Percentiles rank a stretch among this genome's conserved stretches.
These are phyloP conservation scores for Boletales sp. DNA, from an alignment of 768 basidiomycete species.

Conservation along the genomic window DNA sequence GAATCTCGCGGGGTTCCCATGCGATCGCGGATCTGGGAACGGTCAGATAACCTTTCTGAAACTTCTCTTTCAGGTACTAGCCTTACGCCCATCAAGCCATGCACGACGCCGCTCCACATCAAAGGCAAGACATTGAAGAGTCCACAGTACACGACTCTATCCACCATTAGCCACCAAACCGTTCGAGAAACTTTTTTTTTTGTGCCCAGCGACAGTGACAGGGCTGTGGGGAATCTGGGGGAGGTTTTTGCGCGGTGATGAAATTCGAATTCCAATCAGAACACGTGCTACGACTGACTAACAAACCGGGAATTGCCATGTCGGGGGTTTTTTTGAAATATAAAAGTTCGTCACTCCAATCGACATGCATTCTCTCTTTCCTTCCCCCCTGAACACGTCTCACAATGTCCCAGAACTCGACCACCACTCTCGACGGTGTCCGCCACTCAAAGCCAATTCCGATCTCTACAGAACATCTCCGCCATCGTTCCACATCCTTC, in stretches of 20 bases:
- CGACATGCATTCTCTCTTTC: neutral
- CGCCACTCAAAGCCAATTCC: constrained; percentile 67
- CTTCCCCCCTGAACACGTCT: neutral
- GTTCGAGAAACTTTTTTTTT: too few relatives aligned
- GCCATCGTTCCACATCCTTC: constrained; percentile 59
- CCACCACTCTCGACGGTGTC: constrained; percentile 22
- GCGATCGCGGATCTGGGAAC: constrained; percentile 19
- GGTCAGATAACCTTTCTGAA: constrained; percentile 17
- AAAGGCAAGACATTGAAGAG: too few relatives aligned
- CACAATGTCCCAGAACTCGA: constrained; percentile 16
- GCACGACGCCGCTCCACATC: neutral
- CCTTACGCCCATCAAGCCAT: constrained; percentile 10
- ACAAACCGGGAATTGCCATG: constrained; percentile 23
- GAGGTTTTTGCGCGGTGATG: constrained; percentile 8
- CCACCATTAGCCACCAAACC: too few relatives aligned
- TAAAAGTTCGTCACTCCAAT: constrained; percentile 4
- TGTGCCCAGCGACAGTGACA: neutral
- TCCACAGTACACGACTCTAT: too few relatives aligned
- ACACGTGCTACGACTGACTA: constrained; percentile 18
- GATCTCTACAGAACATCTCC: constrained; percentile 42
- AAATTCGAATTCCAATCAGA: constrained; percentile 10
- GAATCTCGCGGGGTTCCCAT: constrained; percentile 4
- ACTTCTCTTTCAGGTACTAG: neutral
- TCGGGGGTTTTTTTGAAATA: constrained; percentile 24
- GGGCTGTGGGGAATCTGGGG: constrained; percentile 10